Conservation (phyloP, 2,329 filamentous ascomycete genomes). For the Coleophoma eucalyptorum region DNA sequence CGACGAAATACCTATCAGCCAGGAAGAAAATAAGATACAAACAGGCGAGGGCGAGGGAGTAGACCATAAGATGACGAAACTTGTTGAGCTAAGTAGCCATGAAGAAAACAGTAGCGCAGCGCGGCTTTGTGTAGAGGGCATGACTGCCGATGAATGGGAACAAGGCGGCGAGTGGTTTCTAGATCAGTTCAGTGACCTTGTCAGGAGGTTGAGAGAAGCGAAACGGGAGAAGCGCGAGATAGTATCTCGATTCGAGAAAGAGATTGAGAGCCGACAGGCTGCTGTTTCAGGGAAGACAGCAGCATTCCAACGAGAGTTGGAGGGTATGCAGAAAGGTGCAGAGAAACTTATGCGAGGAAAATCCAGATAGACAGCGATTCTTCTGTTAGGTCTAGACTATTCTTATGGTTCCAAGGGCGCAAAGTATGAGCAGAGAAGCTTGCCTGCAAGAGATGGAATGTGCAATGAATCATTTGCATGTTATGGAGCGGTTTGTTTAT, state of each 20-base stretch:
- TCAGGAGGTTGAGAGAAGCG: slow-evolving; percentile 18
- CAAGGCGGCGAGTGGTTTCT: slow-evolving; percentile 26
- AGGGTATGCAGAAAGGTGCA: slow-evolving; percentile 22
- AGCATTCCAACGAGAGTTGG: slow-evolving; percentile 15
- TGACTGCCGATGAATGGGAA: slow-evolving; percentile 26
- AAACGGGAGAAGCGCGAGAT: slow-evolving; percentile 19
- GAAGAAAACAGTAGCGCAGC: slow-evolving; percentile 1
- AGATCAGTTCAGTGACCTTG: slow-evolving; percentile 16
- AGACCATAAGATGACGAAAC: background rate
- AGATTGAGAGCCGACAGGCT: slow-evolving; percentile 21
- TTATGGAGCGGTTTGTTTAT: too few species aligned
- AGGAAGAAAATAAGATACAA: background rate
- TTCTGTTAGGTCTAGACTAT: too few species aligned
- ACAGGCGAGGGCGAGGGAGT: background rate
- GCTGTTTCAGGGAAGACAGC: slow-evolving; percentile 17
- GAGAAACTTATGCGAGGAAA: slow-evolving; percentile 9
- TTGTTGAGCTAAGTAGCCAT: slow-evolving; percentile 4
- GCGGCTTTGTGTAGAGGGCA: slow-evolving; percentile 13
- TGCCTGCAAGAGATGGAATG: too few species aligned
- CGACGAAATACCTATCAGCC: slow-evolving; percentile 8
- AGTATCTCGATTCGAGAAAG: slow-evolving; percentile 18
- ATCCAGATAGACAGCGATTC: background rate
- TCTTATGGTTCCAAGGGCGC: too few species aligned
- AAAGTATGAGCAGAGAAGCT: too few species aligned
- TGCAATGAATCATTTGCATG: too few species aligned